These are phyloP conservation scores for Diaporthe australafricana DNA, from an alignment of 2,329 filamentous ascomycete genomes.

Conservation along the genomic window DNA sequence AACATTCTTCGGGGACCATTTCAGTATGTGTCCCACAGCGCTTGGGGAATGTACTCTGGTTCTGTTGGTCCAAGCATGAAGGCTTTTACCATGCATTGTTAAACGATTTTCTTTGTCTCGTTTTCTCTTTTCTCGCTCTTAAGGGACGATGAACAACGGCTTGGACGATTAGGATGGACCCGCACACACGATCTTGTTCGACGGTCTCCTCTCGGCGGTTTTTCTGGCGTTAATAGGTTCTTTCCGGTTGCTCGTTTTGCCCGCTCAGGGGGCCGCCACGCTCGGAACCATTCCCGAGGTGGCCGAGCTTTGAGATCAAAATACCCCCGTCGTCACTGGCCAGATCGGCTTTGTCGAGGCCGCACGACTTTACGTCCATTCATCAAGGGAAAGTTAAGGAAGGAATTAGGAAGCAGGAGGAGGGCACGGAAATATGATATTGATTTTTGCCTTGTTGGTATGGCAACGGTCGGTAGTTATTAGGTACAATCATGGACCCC, in stretches of 20 bases:
- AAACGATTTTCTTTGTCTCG: constrained; percentile 27
- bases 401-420: constrained; percentile 46
- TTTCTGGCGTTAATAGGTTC: constrained; percentile 37
- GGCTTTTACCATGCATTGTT: constrained; percentile 36
- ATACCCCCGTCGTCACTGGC: constrained; percentile 38
- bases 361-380: constrained; percentile 37
- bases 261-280: constrained; percentile 22
- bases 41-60: constrained; percentile 26
- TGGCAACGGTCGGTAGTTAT: constrained; percentile 27
- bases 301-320: constrained; percentile 37
- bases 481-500: constrained; percentile 35
- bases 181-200: constrained; percentile 24
- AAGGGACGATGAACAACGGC: constrained; percentile 11
- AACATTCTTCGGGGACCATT: constrained; percentile 33
- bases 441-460: constrained; percentile 23
- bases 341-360: constrained; percentile 30
- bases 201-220: constrained; percentile 32
- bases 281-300: constrained; percentile 24
- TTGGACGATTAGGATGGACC: constrained; percentile 32
- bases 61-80: constrained; percentile 33
- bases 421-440: constrained; percentile 48
- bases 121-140: not conserved
- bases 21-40: constrained; percentile 17
- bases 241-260: constrained; percentile 36
- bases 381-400: constrained; percentile 28